Percentiles rank a stretch among this genome's conserved stretches.
phyloP scores from a whole-genome alignment of 176 grass and related monocot species.

The Hsuehochloa calcarea region DNA sequence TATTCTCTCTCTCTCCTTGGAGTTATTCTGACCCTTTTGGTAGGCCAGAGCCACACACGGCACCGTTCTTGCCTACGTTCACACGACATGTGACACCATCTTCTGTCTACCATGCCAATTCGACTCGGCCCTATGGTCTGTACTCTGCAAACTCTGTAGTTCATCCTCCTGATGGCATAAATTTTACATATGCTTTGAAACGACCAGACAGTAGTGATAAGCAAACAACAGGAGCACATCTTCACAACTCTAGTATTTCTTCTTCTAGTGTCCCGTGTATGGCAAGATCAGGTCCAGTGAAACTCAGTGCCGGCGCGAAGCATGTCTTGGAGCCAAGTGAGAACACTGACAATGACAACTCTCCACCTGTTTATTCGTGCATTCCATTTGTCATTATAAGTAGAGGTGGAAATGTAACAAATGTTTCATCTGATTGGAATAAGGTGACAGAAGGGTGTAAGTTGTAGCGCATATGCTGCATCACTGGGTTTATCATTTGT shows the following conservation, averaged over 20 bases:
- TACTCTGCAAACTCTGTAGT: no score
- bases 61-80: no score
- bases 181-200: no score
- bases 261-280: background rate
- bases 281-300: background rate
- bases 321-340: background rate
- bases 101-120: no score
- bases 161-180: no score
- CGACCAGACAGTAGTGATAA: background rate
- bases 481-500: background rate
- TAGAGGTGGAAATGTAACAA: background rate
- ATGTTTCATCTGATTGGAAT: background rate
- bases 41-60: no score
- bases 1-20: no score
- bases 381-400: background rate
- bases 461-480: background rate
- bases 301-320: background rate
- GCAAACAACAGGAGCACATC: no score
- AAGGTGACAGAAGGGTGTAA: background rate
- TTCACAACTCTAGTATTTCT: background rate
- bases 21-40: no score
- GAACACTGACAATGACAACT: background rate
- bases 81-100: no score
- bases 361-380: background rate
- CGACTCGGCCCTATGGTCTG: no score